Base-by-base conservation (phyloP, 805 yeast species). In the Candida parachauliodes region DNA sequence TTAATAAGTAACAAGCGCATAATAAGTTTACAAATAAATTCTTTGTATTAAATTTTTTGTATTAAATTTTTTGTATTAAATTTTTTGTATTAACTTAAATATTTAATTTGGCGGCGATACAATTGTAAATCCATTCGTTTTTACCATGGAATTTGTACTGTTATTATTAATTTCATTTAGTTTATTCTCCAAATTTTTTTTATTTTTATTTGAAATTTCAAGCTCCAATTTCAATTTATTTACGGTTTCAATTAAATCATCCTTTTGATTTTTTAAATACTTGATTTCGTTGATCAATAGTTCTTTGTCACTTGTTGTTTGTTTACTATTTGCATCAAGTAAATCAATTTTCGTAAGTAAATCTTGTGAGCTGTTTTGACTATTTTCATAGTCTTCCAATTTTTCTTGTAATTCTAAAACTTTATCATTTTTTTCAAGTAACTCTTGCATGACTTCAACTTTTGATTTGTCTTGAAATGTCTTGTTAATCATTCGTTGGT, bases 401-500 rank as follows among this genome's bases (percentile, higher is more conserved):
- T 70, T 74, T 4, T 76, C 72, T 39, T 66, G 63, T 22, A 71
- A 59, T 40, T 75, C 72, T 31, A 65, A 65, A 3, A 76, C 57
- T 36, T 58, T 34, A 36, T 78, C 80, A 22, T 74, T 75, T 44
- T 76, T 72, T 23, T 65, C 58, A 14, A 70, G 55, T 21, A 79
- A 48, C 40, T 70, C 72, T 27, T 69, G 56, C 48, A 67, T 70
- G 40, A 82, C 49, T 35, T 72, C 75, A 4, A 79, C 70, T 42
- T 78, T 76, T 4, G 28, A 17, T 16, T 4, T 8, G 16, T 24
- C 28, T 41, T 77, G 78, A 47, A 76, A 74, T 24, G 74, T 70
- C 42, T 81, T 52, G 36, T 79, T 79, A 39, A 77, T 72, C 45
- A 76, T 64, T 43, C 91, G 66, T 53, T 85, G 91, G 21, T 76